Evolutionary conservation across 805 yeast species (phyloP).

Genomic region (Phaffomyces thermotolerans): DNA sequence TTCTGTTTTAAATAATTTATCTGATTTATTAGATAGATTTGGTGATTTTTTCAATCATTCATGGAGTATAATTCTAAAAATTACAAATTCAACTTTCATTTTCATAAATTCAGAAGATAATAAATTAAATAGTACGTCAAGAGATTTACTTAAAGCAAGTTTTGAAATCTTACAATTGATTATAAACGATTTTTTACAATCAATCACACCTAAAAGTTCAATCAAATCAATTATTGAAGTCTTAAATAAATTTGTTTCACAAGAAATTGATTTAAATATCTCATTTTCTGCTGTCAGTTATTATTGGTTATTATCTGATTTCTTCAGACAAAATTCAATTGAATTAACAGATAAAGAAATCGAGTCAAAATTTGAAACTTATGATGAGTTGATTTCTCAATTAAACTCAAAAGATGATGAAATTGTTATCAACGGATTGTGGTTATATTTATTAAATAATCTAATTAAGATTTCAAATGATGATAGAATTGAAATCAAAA

Average conservation of each 20-base stretch:
- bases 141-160: slow-evolving; percentile 48
- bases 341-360: background rate
- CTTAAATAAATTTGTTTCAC: slow-evolving; percentile 63
- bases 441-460: slow-evolving; percentile 59
- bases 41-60: slow-evolving; percentile 56
- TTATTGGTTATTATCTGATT: slow-evolving; percentile 88
- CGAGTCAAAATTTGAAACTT: slow-evolving; percentile 14
- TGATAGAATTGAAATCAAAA: slow-evolving; percentile 70
- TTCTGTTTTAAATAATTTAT: slow-evolving; percentile 53
- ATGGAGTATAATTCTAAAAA: slow-evolving; percentile 68
- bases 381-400: slow-evolving; percentile 22
- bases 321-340: slow-evolving; percentile 31
- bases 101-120: slow-evolving; percentile 22
- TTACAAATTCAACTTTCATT: slow-evolving; percentile 50
- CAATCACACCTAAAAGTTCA: slow-evolving; percentile 55
- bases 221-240: slow-evolving; percentile 63
- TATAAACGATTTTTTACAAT: slow-evolving; percentile 74
- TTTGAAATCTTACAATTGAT: slow-evolving; percentile 80
- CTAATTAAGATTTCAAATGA: slow-evolving; percentile 61
- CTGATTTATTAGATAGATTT: slow-evolving; percentile 68
- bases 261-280: slow-evolving; percentile 68
- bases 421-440: slow-evolving; percentile 33
- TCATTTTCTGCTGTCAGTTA: slow-evolving; percentile 88
- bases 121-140: slow-evolving; percentile 10
- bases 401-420: slow-evolving; percentile 17